Evolutionary conservation across 2,329 filamentous ascomycete genomes (phyloP), one percentile per base, ranked within the genome.

Genomic region (Alternaria arbusti): DNA sequence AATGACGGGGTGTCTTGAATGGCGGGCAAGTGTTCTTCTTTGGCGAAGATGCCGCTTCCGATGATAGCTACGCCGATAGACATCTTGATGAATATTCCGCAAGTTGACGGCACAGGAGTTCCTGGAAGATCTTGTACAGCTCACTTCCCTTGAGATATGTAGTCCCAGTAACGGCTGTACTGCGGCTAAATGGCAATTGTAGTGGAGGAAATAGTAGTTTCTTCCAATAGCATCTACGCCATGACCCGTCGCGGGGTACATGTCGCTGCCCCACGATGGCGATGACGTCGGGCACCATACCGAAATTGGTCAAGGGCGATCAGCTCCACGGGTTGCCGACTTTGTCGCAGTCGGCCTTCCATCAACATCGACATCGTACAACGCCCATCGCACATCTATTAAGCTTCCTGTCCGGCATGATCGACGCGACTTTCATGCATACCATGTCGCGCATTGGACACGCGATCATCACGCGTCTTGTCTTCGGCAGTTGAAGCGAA

Each of bases 41-140:
- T 85, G 68, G 86, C 86, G 70, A 90, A 90, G 70, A 90, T 87
- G 71, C 88, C 88, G 65, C 86, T 86, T 40, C 88, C 89, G 57
- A 91, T 84, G 59, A 91, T 83, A 47, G 89, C 89, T 45, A 90
- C 81, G 63, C 86, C 85, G 54, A 86, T 78, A n/a, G 78, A 69
- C 72, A 74, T 52, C 2, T 25, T 40, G 49, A 23, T 52, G 30
- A 1, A 36, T 1, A 23, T 40, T 32, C 23, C 10, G 12, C 28
- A n/a, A 52, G 20, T 40, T 17, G 20, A 13, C 25, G 28, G 20
- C 49, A 52, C 49, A 25, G 30, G 6, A 17, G 23, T 20, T 28
- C 17, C 9, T 60, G 9, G 28, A 45, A 36, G 20, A 51, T 28
- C 32, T 45, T 43, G 26, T 2, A 50, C 43, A 26, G 20, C 30